phyloP scores from a whole-genome alignment of 2,329 filamentous ascomycete genomes.

The Colletotrichum sp. region DNA sequence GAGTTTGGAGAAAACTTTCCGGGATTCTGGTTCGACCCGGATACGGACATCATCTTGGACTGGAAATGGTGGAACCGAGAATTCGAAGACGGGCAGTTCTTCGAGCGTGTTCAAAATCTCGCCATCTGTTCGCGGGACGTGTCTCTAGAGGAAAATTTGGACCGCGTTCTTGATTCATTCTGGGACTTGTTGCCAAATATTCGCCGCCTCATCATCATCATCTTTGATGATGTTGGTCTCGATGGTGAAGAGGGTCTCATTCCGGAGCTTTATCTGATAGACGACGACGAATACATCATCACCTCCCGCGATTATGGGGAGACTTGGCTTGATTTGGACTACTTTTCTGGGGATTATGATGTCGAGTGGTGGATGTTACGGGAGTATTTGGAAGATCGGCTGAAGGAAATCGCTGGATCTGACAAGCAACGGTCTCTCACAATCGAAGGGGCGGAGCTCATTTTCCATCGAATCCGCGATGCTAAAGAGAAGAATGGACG shows the following conservation, averaged over 20 bases:
- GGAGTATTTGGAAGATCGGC: not conserved
- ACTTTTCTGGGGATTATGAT: not conserved
- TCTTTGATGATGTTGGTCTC: not conserved
- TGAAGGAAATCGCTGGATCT: not conserved
- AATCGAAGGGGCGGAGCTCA: not conserved
- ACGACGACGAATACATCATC: not conserved
- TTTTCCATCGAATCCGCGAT: not conserved
- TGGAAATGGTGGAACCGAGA: not conserved
- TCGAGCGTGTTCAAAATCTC: not conserved
- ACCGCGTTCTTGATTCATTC: too few relatives aligned
- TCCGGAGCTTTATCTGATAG: not conserved
- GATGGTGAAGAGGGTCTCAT: not conserved
- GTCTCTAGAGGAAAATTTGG: not conserved
- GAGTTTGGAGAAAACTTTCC: not conserved
- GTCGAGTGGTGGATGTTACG: not conserved
- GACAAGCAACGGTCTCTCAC: not conserved
- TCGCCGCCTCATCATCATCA: not conserved
- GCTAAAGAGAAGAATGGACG: not conserved
- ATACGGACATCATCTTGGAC: not conserved
- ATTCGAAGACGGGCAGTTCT: not conserved
- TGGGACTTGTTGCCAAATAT: not conserved
- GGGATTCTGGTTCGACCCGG: not conserved
- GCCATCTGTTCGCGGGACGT: not conserved
- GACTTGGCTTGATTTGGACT: not conserved
- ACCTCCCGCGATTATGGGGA: rapidly evolving